phyloP scores from a whole-genome alignment of 2,329 filamentous ascomycete species.

The Hypoxylon sp. region DNA sequence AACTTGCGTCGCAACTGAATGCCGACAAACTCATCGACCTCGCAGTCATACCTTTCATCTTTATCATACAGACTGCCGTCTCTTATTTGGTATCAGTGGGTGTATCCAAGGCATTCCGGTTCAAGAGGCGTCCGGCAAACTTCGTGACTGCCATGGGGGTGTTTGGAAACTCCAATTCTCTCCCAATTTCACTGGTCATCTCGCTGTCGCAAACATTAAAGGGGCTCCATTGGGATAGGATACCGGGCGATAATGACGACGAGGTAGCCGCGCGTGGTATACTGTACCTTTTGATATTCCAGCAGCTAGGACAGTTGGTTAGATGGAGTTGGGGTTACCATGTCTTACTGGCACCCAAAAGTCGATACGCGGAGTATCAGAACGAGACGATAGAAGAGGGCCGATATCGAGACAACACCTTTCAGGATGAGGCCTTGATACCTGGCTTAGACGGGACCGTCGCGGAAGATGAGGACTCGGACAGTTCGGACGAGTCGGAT shows the following conservation, averaged over 20 bases:
- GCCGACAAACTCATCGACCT: constrained; percentile 91
- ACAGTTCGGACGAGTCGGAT: constrained; percentile 61
- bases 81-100: constrained; percentile 83
- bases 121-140: constrained; percentile 88
- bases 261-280: constrained; percentile 95
- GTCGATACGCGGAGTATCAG: constrained; percentile 77
- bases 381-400: constrained; percentile 69
- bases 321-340: constrained; percentile 99
- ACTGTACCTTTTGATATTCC: constrained; percentile 95
- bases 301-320: constrained; percentile 94
- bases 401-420: constrained; percentile 68
- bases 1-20: constrained; percentile 93
- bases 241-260: constrained; percentile 93
- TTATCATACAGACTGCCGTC: constrained; percentile 86
- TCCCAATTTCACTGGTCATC: constrained; percentile 95
- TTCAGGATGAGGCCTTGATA: constrained; percentile 61
- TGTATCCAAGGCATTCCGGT: constrained; percentile 82
- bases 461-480: constrained; percentile 55
- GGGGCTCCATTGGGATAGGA: constrained; percentile 92
- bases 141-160: constrained; percentile 98
- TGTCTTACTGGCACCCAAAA: constrained; percentile 88
- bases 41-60: constrained; percentile 95
- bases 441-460: constrained; percentile 60
- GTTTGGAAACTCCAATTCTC: constrained; percentile 97
- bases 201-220: constrained; percentile 93